Percentiles rank a stretch among this genome's conserved stretches.
Evolutionary conservation across 2,329 filamentous ascomycete genomes (phyloP).

Genomic region (Pseudogymnoascus sp.): DNA sequence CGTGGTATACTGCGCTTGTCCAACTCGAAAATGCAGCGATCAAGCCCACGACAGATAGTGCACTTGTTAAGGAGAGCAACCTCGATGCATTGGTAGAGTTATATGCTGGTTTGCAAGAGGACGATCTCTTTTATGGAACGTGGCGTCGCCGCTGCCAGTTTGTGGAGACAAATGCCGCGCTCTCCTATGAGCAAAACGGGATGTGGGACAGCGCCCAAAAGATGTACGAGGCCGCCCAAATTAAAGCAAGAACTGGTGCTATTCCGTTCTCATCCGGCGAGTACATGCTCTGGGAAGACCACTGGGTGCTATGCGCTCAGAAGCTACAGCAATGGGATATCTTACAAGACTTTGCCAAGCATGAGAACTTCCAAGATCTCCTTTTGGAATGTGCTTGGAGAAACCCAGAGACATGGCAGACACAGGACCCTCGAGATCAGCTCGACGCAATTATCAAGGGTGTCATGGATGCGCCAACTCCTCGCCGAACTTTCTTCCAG

Average conservation of each 20-base stretch:
- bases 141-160: constrained; percentile 95
- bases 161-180: constrained; percentile 90
- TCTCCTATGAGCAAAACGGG: constrained; percentile 97
- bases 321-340: constrained; percentile 99
- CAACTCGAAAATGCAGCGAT: constrained; percentile 87
- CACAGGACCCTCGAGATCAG: constrained; percentile 75
- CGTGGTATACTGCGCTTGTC: constrained; percentile 90
- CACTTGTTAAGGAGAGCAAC: constrained; percentile 83
- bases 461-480: constrained; percentile 94
- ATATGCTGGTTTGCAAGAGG: constrained; percentile 84
- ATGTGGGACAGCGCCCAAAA: constrained; percentile 99
- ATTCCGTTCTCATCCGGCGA: constrained; percentile 93
- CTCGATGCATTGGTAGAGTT: constrained; percentile 92
- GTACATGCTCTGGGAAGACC: constrained; percentile 99
- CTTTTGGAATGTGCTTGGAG: constrained; percentile 94
- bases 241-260: constrained; percentile 93
- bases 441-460: constrained; percentile 92
- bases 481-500: constrained; percentile 91
- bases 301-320: constrained; percentile 95
- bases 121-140: constrained; percentile 94
- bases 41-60: constrained; percentile 69
- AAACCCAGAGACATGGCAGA: constrained; percentile 90
- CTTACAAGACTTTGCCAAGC: constrained; percentile 92
- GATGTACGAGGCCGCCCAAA: constrained; percentile 92
- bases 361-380: constrained; percentile 96